Conservation (phyloP, 2,329 filamentous ascomycete species). For the Verticillium longisporum region DNA sequence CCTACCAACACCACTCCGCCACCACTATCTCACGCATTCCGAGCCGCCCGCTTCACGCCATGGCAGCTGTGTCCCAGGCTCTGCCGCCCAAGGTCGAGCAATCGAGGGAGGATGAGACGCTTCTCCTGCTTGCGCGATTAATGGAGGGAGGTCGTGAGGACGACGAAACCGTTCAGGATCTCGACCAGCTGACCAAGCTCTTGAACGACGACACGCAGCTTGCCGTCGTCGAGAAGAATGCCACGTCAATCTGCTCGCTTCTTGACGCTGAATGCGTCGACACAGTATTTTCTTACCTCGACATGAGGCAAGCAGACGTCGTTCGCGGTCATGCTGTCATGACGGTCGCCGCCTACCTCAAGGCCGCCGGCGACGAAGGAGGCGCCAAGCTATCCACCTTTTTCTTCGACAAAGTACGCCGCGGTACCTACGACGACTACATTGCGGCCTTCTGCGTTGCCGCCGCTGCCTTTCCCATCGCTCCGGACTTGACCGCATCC, state of each 20-base stretch:
- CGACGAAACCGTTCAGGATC: conserved; percentile 56
- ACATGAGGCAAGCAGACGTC: conserved; percentile 68
- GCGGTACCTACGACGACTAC: conserved; percentile 78
- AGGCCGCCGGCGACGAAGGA: conserved; percentile 66
- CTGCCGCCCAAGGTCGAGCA: conserved; percentile 18
- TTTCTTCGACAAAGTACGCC: conserved; percentile 63
- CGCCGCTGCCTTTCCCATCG: conserved; percentile 78
- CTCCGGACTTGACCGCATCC: conserved; percentile 65
- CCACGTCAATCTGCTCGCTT: conserved; percentile 48
- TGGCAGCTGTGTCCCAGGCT: conserved; percentile 26
- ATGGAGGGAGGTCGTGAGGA: conserved; percentile 89
- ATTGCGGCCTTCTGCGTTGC: conserved; percentile 93
- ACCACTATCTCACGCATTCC: background rate
- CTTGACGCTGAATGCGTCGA: conserved; percentile 73
- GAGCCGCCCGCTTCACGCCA: conserved; percentile 9
- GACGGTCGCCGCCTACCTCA: conserved; percentile 76
- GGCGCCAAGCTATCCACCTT: conserved; percentile 65
- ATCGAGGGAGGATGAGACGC: conserved; percentile 55
- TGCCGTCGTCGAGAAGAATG: conserved; percentile 24
- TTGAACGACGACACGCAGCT: conserved; percentile 46
- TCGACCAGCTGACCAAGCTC: conserved; percentile 53
- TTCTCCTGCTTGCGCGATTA: conserved; percentile 76
- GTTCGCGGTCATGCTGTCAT: conserved; percentile 78
- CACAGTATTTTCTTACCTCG: conserved; percentile 78
- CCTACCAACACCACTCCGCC: conserved; percentile 3